Base-by-base conservation (phyloP, 306 rosid genomes). In the Trifolium dubium region DNA sequence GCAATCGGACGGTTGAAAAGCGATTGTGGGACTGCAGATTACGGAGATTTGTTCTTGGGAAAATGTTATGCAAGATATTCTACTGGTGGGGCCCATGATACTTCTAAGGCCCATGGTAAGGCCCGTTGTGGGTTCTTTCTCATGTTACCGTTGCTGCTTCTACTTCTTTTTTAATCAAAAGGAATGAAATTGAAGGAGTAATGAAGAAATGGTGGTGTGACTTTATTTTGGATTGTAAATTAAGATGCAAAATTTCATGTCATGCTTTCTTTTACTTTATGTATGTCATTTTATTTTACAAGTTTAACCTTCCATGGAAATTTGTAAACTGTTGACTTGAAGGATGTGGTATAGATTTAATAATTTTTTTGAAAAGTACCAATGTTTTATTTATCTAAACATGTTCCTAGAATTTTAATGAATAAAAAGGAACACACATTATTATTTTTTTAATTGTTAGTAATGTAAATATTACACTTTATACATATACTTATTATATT, bases 61-160 rank as follows among this genome's bases (percentile, higher is more conserved):
- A 92, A 87, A 90, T 92, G 98, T 23, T 92, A 90, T 7, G 94
- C 88, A 1, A 75, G 91, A 77, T 92, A 88, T 54, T 83, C 90
- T 0, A 75, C 84, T 1, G 83, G 81, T 40, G 92, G 89, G 43
- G 77, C 92, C 62, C 89, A 87, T 14, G 67, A 11, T 37, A 47
- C 58, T 35, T 77, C 92, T 71, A 74, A 84, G 64, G 80, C 78
- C 76, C 87, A 82, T 7, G 91, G 96, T 89, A 80, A 81, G 64
- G 72, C 77, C 72, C 75, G 28, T 30, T 39, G 3, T 23, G 44
- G 71, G 43, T 17, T 73, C 8, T 30, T 37, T 46, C 10, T 62
- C 72, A 1, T 19, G 15, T 37, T 77, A 6, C 49, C 49, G 3
- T 29, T 32, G 67, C 63, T 69, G 56, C 74, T 81, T 5, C n/a